Evolutionary conservation across 1,284 basidiomycete species (phyloP).

Genomic region (Marasmius oreades): DNA sequence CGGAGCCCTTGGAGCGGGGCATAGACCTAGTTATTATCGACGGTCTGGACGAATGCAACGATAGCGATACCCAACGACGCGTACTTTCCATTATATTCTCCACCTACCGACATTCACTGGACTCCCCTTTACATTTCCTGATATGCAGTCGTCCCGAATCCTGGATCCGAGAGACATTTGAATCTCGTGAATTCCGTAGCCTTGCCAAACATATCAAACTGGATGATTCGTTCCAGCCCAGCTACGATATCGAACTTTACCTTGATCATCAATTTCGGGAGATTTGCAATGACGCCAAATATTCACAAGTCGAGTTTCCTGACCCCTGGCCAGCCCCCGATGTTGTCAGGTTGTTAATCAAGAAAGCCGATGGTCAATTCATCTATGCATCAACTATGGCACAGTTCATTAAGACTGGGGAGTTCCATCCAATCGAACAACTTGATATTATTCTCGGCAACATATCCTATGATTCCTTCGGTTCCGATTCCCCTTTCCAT

Average conservation of each 20-base stretch:
- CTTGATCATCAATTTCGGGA: background rate
- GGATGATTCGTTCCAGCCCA: background rate
- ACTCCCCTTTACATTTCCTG: conserved; percentile 23
- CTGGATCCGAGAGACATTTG: conserved; percentile 19
- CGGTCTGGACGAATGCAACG: conserved; percentile 6
- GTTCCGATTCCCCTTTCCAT: conserved; percentile 11
- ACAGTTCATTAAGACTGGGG: conserved; percentile 20
- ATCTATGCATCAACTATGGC: conserved; percentile 25
- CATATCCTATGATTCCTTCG: background rate
- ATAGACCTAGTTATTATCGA: conserved; percentile 1
- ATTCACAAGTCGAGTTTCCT: background rate
- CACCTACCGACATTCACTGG: background rate
- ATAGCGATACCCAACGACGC: background rate
- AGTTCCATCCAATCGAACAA: conserved; percentile 20
- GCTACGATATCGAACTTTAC: background rate
- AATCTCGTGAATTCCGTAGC: background rate
- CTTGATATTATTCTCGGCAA: conserved; percentile 19
- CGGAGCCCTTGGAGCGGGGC: too few species aligned
- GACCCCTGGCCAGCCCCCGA: conserved; percentile 17
- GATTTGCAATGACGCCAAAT: background rate
- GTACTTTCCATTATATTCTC: background rate
- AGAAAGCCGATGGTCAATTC: conserved; percentile 21
- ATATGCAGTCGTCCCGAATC: conserved; percentile 23
- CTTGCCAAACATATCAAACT: background rate
- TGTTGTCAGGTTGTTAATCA: conserved; percentile 18